These are phyloP conservation scores for Chlorella sp. DNA, from an alignment of 139 green algal genomes.

Conservation along the genomic window DNA sequence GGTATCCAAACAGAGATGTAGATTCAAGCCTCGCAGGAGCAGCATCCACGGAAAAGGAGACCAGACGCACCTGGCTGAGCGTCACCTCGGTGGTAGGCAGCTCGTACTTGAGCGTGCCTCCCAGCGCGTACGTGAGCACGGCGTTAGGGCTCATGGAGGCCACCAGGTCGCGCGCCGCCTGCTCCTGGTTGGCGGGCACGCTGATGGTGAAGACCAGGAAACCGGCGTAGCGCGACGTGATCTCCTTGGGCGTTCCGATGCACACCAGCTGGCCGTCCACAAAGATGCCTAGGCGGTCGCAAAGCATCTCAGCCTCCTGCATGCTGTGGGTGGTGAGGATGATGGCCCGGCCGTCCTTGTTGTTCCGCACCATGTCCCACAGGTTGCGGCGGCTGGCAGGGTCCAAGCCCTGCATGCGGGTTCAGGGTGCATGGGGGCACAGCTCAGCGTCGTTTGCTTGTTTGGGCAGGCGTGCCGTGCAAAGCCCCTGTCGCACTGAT, in stretches of 20 bases:
- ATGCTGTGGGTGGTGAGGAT: slow-evolving; percentile 90
- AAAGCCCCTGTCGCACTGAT: too few species aligned
- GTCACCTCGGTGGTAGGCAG: slow-evolving; percentile 46
- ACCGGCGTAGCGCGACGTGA: slow-evolving; percentile 57
- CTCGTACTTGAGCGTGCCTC: slow-evolving; percentile 59
- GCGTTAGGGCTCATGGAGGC: slow-evolving; percentile 31
- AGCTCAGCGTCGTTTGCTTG: too few species aligned
- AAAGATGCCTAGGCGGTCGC: slow-evolving; percentile 56
- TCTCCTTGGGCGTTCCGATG: slow-evolving; percentile 80
- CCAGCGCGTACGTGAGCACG: slow-evolving; percentile 60
- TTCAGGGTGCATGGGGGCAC: too few species aligned
- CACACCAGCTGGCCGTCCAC: slow-evolving; percentile 79
- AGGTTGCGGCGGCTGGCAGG: slow-evolving; percentile 71
- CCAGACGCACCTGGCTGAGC: slow-evolving; percentile 43
- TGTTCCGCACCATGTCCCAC: slow-evolving; percentile 69
- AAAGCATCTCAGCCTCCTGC: slow-evolving; percentile 80
- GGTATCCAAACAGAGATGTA: too few species aligned
- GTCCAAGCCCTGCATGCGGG: slow-evolving; percentile 74
- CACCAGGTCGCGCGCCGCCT: slow-evolving; percentile 39
- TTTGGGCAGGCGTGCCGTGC: too few species aligned
- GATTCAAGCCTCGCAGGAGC: too few species aligned
- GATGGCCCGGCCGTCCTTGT: slow-evolving; percentile 67
- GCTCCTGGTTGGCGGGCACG: slow-evolving; percentile 48
- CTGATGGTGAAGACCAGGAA: slow-evolving; percentile 76
- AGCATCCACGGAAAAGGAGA: too few species aligned